Evolutionary conservation across 2,329 filamentous ascomycete species (phyloP).

Genomic region (Fusarium ramigenum): DNA sequence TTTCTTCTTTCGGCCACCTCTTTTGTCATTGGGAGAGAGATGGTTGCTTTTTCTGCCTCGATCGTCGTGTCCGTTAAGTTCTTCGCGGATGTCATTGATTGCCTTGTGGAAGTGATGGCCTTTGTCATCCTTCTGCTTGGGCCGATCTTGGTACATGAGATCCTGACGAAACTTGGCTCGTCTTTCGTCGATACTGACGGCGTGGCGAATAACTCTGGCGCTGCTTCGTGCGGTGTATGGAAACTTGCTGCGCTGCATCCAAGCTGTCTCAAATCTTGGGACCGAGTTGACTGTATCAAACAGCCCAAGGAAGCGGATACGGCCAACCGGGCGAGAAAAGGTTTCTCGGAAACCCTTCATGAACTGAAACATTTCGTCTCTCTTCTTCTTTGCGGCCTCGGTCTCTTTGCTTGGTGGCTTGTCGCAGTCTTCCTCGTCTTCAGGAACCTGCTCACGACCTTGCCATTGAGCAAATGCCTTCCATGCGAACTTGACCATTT

Average conservation of each 20-base stretch:
- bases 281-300: constrained; percentile 88
- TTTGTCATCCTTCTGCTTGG: constrained; percentile 21
- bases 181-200: constrained; percentile 76
- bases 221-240: constrained; percentile 71
- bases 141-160: constrained; percentile 65
- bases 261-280: constrained; percentile 76
- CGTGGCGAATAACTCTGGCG: constrained; percentile 71
- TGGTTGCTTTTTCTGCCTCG: constrained; percentile 29
- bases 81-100: constrained; percentile 32
- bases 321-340: constrained; percentile 77
- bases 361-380: constrained; percentile 72
- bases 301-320: constrained; percentile 79
- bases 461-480: constrained; percentile 82
- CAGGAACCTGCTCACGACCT: constrained; percentile 60
- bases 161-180: constrained; percentile 78
- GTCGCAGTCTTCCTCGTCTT: constrained; percentile 43
- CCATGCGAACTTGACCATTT: constrained; percentile 86
- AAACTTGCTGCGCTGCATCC: constrained; percentile 83
- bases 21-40: constrained; percentile 22
- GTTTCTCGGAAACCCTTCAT: constrained; percentile 85
- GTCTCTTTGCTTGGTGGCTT: constrained; percentile 46
- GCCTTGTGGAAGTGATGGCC: constrained; percentile 41
- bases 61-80: constrained; percentile 15
- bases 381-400: constrained; percentile 50
- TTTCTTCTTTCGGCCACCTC: background rate